Evolutionary conservation across 306 rosid genomes (phyloP).

Genomic region (Sechiopsis laciniata): DNA sequence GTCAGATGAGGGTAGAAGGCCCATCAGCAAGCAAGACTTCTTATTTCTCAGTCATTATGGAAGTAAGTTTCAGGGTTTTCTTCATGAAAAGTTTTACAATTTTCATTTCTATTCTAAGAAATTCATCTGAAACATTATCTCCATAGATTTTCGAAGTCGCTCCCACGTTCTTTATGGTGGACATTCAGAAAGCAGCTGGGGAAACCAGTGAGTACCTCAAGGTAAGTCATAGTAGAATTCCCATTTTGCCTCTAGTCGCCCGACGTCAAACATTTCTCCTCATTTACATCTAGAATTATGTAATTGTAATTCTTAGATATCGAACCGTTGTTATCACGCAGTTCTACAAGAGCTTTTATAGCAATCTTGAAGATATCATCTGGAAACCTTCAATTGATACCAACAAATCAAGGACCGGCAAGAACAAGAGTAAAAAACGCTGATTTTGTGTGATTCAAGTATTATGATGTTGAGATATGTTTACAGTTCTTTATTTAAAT

Average conservation of each 20-base stretch:
- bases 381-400: conserved; percentile 74
- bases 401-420: conserved; percentile 50
- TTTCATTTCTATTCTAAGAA: background rate
- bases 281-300: background rate
- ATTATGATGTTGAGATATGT: conserved; percentile 12
- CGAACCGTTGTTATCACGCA: conserved; percentile 26
- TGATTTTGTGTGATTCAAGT: conserved; percentile 27
- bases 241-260: background rate
- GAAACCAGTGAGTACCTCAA: conserved; percentile 74
- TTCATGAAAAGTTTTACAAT: background rate
- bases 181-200: conserved; percentile 79
- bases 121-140: conserved; percentile 18
- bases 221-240: conserved; percentile 37
- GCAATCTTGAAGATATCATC: conserved; percentile 88
- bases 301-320: background rate
- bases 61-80: conserved; percentile 36
- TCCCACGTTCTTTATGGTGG: conserved; percentile 80
- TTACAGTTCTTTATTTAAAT: conserved; percentile 11
- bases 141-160: conserved; percentile 77
- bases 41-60: conserved; percentile 72
- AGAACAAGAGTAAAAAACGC: conserved; percentile 49
- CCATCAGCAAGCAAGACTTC: conserved; percentile 48
- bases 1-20: conserved; percentile 93
- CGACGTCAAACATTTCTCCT: background rate
- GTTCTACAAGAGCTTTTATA: conserved; percentile 69